A percentile compares a stretch with the other conserved stretches of the same genome.
Conservation (phyloP, 2,329 filamentous ascomycete species). For the Botrytis paeoniae region DNA sequence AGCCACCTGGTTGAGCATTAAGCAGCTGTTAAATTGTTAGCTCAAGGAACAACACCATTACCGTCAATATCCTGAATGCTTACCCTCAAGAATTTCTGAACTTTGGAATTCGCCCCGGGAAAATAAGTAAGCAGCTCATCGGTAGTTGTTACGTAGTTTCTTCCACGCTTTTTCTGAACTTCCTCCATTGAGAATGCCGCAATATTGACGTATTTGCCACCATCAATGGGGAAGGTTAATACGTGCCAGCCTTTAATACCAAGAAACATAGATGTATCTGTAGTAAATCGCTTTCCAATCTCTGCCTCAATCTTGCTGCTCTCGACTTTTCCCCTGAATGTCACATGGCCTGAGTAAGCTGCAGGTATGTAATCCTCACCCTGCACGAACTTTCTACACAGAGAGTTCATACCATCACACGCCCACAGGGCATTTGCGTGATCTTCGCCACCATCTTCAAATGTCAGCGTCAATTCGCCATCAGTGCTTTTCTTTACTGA, state of each 20-base stretch:
- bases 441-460: constrained; percentile 20
- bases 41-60: neutral
- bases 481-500: constrained; percentile 5
- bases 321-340: constrained; percentile 14
- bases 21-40: constrained; percentile 13
- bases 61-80: neutral
- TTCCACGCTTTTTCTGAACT: constrained; percentile 20
- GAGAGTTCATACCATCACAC: constrained; percentile 24
- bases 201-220: constrained; percentile 18
- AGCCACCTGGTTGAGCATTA: constrained; percentile 16
- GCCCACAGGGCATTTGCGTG: constrained; percentile 19
- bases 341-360: constrained; percentile 18
- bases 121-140: constrained; percentile 22
- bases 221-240: constrained; percentile 20
- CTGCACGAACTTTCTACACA: constrained; percentile 21
- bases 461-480: constrained; percentile 15
- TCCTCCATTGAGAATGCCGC: constrained; percentile 20
- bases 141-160: constrained; percentile 18
- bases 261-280: constrained; percentile 22
- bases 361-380: constrained; percentile 18
- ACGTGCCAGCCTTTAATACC: constrained; percentile 19
- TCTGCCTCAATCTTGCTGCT: constrained; percentile 12
- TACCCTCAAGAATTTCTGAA: constrained; percentile 19
- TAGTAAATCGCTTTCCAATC: constrained; percentile 20
- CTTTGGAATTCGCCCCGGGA: constrained; percentile 16